Evolutionary conservation across 129 eudicot species (phyloP), one percentile per base, ranked within the genome.

Genomic region (Flaveria sonorensis): DNA sequence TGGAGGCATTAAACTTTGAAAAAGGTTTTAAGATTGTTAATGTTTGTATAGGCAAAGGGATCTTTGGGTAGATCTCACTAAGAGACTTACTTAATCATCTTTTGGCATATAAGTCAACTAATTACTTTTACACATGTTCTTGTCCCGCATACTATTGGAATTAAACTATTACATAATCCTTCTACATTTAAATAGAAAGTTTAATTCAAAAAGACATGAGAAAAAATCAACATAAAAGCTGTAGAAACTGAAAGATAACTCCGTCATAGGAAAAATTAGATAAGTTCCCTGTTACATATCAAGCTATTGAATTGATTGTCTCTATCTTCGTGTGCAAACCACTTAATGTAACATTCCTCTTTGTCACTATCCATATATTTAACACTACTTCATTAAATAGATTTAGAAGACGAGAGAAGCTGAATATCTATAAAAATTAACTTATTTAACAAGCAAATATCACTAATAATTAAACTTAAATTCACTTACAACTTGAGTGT

Each of bases 111-210:
- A 53, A 53, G 60, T 53, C 60, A 53, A 53, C 60, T 53, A 53
- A 53, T 53, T 53, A 53, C 60, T 53, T 53, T 53, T 53, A 53
- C 60, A 53, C 60, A 53, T 18, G 60, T 18, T 53, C 11, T 53
- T 53, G 10, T 53, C 24, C 60, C 19, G 19, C 7, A 53, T 53
- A 53, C 23, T 53, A 16, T 53, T 53, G 19, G 3, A 53, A 19
- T n/a, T 18, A 53, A 53, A 53, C 60, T 53, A 53, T 53, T 53
- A 18, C 8, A 18, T 43, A 43, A 43, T 43, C 47, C 60, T 53
- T 53, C n/a, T n/a, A 4, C 23, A 53, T 53, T 53, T 1, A 53
- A n/a, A n/a, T 16, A 48, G 6, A 16, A 52, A 52, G 59, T 6
- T 52, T 52, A 24, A 52, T 52, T n/a, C 3, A 52, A 1, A 52